Evolutionary conservation across 129 eudicot species (phyloP), one percentile per base, ranked within the genome.

Genomic region (Pittosporum tobira): DNA sequence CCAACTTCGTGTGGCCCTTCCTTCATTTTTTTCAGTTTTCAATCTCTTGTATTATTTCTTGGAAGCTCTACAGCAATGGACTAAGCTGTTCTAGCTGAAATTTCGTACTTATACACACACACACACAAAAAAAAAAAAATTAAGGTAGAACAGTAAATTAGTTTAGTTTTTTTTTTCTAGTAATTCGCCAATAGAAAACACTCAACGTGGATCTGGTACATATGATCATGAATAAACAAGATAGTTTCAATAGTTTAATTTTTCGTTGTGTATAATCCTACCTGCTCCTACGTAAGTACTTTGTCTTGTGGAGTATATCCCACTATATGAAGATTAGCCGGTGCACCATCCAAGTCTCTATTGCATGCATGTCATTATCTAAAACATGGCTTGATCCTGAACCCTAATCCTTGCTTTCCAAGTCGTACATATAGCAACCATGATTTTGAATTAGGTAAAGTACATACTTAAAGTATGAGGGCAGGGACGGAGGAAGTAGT

Each of bases 1-100:
- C 81, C 79, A 20, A 47, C 64, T 76, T 80, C 82, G 48, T 67
- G 62, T 65, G 75, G 59, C 50, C 53, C 87, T 27, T 55, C 63
- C 71, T 75, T 71, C 49, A 64, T 66, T 76, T 54, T 76, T 29
- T 56, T 62, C n/a, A n/a, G 3, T 38, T 18, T 21, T 54, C n/a
- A n/a, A n/a, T n/a, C 4, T n/a, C 24, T n/a, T n/a, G n/a, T n/a
- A n/a, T n/a, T n/a, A 1, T 13, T 0, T 9, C 51, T 22, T 14
- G n/a, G n/a, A n/a, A n/a, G n/a, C n/a, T n/a, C n/a, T n/a, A n/a
- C n/a, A n/a, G n/a, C n/a, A n/a, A n/a, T n/a, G 44, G 44, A 38
- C 12, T 38, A 38, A 38, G 44, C 44, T 38, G 14, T 12, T 8
- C 44, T 12, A 38, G 16, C 16, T 38, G 44, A 38, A 12, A 8